Percentiles rank a stretch among this genome's conserved stretches.
phyloP scores from a whole-genome alignment of 2,329 filamentous ascomycete species.

The Aspergillus texensis region DNA sequence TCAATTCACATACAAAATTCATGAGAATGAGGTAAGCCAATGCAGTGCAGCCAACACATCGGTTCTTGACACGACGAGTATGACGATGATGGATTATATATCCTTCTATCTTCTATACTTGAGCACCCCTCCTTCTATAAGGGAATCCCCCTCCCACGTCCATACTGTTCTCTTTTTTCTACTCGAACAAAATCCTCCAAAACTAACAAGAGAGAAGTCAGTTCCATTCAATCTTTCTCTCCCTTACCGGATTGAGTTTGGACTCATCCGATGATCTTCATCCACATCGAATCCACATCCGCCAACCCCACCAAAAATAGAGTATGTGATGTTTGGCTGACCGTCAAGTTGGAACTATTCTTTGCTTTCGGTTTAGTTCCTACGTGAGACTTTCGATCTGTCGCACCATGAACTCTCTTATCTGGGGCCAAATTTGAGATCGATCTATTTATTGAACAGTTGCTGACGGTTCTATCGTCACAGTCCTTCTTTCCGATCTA shows the following conservation, averaged over 20 bases:
- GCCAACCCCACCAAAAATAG: background rate
- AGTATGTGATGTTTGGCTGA: background rate
- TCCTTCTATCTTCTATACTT: background rate
- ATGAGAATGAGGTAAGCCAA: no score
- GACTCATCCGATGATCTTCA: slow-evolving; percentile 1
- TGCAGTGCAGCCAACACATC: background rate
- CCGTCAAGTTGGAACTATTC: background rate
- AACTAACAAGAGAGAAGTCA: no score
- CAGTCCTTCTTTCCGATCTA: background rate
- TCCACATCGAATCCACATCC: background rate
- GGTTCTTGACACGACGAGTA: background rate
- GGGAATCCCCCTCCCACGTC: no score
- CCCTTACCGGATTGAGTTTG: background rate
- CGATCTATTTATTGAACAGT: background rate
- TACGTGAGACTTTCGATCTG: slow-evolving; percentile 4
- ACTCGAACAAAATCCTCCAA: no score
- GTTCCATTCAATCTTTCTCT: background rate
- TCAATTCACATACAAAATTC: no score
- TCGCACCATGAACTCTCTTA: background rate
- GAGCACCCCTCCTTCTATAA: no score
- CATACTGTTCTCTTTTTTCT: no score
- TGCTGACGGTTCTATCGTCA: background rate
- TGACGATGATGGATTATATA: no score
- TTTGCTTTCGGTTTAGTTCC: background rate
- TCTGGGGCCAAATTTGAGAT: background rate